Evolutionary conservation across 179 eudicot genomes (phyloP), one percentile per base, ranked within the genome.

Genomic region (Heliamphora pulchella): DNA sequence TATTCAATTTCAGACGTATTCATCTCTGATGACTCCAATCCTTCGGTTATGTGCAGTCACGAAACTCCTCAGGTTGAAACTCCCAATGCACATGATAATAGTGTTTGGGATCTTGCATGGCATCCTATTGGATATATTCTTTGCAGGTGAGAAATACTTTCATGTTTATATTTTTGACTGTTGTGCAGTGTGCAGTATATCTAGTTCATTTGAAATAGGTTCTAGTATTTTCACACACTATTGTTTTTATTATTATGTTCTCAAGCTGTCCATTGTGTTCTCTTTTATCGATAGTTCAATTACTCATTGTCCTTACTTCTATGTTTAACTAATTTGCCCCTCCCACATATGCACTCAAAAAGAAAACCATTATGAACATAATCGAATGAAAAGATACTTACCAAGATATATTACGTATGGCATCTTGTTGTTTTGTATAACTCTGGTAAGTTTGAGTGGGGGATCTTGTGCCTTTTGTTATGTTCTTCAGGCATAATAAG

Each of bases 91-190:
- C 99, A 96, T 86, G 99, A 94, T 74, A 89, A 86, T 80, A 90
- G 94, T 83, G 99, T 96, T 62, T 96, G 99, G 96, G 99, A 96
- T 81, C 97, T 96, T 78, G 91, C 99, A 58, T 96, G 99, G 99
- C 99, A 96, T 91, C 99, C 99, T 80, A 84, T 90, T 78, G 99
- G 99, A 68, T 92, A 96, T 82, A 81, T 94, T 53, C 92, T 96
- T 67, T 96, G 98, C 98, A 96, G 99, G 99, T 96, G 77, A 74
- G 76, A 50, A 41, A 31, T 20, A 8, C 0, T 11, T 78, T 22
- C 20, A 39, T 76, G 64, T 64, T 22, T 17, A 74, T 63, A 3
- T 74, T 70, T 78, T 67, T 43, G 18, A 7, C 54, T 15, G 14
- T 47, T 53, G 10, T 74, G 20, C 75, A 10, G 15, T 48, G 71